Conservation (phyloP, 23 red algal genomes). For the Gracilaria vermiculophylla region DNA sequence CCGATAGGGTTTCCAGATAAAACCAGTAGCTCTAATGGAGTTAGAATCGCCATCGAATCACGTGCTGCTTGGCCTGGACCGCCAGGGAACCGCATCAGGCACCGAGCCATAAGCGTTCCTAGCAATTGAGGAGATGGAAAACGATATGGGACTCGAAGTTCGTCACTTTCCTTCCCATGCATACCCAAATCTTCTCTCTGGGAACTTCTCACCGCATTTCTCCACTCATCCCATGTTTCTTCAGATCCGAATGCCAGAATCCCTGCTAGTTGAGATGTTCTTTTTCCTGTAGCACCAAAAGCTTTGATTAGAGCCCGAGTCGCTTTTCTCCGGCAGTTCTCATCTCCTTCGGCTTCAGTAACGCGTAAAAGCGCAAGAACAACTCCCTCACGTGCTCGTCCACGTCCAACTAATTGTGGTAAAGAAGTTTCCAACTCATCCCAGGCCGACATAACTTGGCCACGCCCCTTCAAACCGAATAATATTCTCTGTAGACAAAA, state of each 20-base stretch:
- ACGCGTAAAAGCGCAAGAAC: constrained; percentile 49
- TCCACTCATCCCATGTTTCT: constrained; percentile 41
- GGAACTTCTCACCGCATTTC: neutral
- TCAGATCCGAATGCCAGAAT: constrained; percentile 47
- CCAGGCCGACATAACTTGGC: constrained; percentile 44
- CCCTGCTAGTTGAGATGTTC: neutral
- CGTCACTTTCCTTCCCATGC: constrained; percentile 4
- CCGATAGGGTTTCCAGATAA: constrained; percentile 5
- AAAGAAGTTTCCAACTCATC: constrained; percentile 51
- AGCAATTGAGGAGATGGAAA: constrained; percentile 15
- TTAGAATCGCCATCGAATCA: constrained; percentile 53
- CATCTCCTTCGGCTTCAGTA: constrained; percentile 63
- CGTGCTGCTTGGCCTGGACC: constrained; percentile 45
- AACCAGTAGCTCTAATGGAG: constrained; percentile 12
- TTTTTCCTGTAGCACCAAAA: constrained; percentile 34
- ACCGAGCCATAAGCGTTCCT: constrained; percentile 47
- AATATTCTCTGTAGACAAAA: constrained; percentile 55
- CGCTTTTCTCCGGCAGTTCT: constrained; percentile 35
- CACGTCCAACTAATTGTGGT: constrained; percentile 16
- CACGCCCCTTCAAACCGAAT: constrained; percentile 40
- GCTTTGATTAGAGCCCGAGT: constrained; percentile 25
- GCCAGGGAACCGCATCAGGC: constrained; percentile 45
- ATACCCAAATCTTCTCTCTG: constrained; percentile 25
- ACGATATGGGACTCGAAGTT: constrained; percentile 2
- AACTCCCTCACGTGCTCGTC: constrained; percentile 49